Evolutionary conservation across 768 basidiomycete species (phyloP).

Genomic region (Panellus pusillus): DNA sequence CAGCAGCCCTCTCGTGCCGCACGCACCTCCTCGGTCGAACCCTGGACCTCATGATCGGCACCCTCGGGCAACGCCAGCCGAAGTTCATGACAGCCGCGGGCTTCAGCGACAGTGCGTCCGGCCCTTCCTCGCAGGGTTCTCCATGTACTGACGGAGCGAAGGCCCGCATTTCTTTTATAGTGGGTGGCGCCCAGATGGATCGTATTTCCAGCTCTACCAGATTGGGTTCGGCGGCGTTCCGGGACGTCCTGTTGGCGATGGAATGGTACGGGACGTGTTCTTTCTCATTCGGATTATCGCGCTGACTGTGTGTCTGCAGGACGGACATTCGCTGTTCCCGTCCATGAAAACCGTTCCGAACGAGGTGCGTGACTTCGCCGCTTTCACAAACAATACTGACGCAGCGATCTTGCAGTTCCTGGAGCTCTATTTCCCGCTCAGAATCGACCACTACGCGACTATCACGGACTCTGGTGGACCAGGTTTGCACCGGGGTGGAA

Average conservation of each 20-base stretch:
- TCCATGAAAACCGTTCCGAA: slow-evolving; percentile 34
- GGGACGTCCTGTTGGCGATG: slow-evolving; percentile 15
- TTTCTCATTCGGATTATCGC: neutral
- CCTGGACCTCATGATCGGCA: slow-evolving; percentile 28
- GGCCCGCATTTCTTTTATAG: slow-evolving; percentile 32
- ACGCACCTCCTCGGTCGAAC: slow-evolving; percentile 31
- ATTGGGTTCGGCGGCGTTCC: slow-evolving; percentile 28
- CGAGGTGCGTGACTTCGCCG: slow-evolving; percentile 14
- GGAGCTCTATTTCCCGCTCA: slow-evolving; percentile 30
- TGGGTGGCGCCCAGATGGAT: slow-evolving; percentile 27
- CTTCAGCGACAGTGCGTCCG: slow-evolving; percentile 24
- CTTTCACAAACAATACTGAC: neutral
- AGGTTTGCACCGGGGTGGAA: slow-evolving; percentile 31
- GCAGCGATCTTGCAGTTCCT: slow-evolving; percentile 16
- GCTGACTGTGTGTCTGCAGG: slow-evolving; percentile 6
- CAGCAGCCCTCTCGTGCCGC: slow-evolving; percentile 31
- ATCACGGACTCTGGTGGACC: slow-evolving; percentile 32
- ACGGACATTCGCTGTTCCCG: slow-evolving; percentile 33
- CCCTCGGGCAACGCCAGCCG: slow-evolving; percentile 30
- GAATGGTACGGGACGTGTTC: neutral
- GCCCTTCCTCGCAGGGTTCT: neutral
- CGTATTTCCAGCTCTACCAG: slow-evolving; percentile 33
- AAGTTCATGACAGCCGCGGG: slow-evolving; percentile 31
- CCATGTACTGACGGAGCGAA: neutral
- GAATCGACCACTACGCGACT: slow-evolving; percentile 31